These are phyloP conservation scores for Hyaloscypha variabilis DNA, from an alignment of 495 filamentous ascomycete genomes.

Conservation along the genomic window DNA sequence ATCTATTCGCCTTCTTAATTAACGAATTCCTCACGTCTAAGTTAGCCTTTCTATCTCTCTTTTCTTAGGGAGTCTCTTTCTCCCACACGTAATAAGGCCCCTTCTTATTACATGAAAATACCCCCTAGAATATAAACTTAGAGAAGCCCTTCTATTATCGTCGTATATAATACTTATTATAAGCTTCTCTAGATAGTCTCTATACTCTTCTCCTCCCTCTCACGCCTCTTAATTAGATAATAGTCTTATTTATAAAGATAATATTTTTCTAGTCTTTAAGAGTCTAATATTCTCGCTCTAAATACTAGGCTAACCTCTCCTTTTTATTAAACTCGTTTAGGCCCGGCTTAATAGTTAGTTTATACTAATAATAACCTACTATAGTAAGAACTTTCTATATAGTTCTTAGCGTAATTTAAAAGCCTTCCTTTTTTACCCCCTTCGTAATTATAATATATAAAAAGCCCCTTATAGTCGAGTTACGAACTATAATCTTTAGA, in stretches of 20 bases:
- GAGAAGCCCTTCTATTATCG: conserved; percentile 36
- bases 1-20: conserved; percentile 16
- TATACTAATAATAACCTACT: conserved; percentile 14
- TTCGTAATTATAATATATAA: too few species aligned
- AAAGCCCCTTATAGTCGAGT: too few species aligned
- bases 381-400: background rate
- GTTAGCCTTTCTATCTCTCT: conserved; percentile 10
- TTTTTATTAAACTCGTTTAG: conserved; percentile 7
- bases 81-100: conserved; percentile 38
- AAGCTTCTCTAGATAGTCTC: conserved; percentile 23
- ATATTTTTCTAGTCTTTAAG: conserved; percentile 20
- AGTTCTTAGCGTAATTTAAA: too few species aligned
- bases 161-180: conserved; percentile 27
- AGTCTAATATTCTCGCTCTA: conserved; percentile 11
- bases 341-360: conserved; percentile 18
- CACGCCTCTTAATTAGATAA: conserved; percentile 28
- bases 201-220: conserved; percentile 30
- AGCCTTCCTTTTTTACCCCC: too few species aligned
- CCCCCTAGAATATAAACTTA: conserved; percentile 44
- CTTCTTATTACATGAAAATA: conserved; percentile 41
- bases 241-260: conserved; percentile 34
- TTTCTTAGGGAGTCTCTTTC: conserved; percentile 30
- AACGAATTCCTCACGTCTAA: conserved; percentile 24
- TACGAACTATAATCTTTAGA: too few species aligned
- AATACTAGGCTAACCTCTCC: background rate